phyloP scores from a whole-genome alignment of 192 early-diverging fungal genomes.

The Backusella tuberculispora region DNA sequence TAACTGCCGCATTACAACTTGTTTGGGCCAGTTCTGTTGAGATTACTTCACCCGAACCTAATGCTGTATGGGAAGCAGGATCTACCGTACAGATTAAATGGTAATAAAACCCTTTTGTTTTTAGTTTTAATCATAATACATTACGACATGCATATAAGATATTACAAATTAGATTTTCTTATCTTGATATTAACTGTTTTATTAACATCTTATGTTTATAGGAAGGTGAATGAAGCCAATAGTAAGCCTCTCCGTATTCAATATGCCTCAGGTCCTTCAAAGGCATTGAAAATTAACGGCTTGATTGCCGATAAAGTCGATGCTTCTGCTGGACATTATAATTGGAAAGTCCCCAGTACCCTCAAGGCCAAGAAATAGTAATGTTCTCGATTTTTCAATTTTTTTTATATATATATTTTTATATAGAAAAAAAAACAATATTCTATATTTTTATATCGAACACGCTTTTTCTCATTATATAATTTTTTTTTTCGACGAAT shows the following conservation, averaged over 20 bases:
- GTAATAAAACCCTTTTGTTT: conserved; percentile 1
- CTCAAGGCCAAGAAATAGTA: conserved; percentile 30
- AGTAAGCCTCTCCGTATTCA: background rate
- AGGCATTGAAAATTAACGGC: conserved; percentile 12
- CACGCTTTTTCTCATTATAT: background rate
- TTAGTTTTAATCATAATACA: background rate
- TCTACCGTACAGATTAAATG: conserved; percentile 26
- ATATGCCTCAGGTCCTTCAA: conserved; percentile 19
- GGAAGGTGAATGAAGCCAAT: conserved; percentile 18
- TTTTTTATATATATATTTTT: background rate
- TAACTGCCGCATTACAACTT: conserved; percentile 5
- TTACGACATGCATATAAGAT: too few relatives aligned
- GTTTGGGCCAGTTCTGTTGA: conserved; percentile 13
- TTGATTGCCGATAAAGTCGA: conserved; percentile 22
- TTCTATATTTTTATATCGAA: background rate
- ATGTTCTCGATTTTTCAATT: background rate
- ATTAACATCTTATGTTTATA: background rate
- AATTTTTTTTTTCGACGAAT: conserved; percentile 17
- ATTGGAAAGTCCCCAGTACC: conserved; percentile 12
- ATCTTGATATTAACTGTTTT: background rate
- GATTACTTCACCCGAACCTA: conserved; percentile 11
- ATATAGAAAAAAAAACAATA: background rate
- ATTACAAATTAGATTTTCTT: too few relatives aligned
- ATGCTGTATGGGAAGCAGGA: conserved; percentile 17
- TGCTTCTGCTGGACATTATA: background rate